Conservation (phyloP, 441 rosid species). For the Pelargonium cotyledonis region DNA sequence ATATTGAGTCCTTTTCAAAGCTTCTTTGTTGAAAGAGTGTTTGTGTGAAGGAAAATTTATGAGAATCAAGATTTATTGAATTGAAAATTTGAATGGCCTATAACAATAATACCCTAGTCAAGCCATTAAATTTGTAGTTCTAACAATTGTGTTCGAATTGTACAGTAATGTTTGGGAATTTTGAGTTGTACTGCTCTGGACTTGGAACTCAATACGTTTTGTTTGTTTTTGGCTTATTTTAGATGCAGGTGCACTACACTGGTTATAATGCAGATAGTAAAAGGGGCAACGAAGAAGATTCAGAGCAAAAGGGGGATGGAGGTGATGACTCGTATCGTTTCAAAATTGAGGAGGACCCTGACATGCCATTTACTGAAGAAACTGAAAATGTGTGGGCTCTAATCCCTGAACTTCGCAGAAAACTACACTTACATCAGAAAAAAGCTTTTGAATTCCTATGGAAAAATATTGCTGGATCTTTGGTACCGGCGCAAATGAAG, state of each 20-base stretch:
- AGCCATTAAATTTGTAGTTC: too few relatives aligned
- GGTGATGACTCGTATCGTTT: conserved; percentile 29
- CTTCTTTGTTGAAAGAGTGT: too few relatives aligned
- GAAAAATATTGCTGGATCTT: conserved; percentile 70
- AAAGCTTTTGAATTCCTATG: conserved; percentile 90
- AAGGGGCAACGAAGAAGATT: conserved; percentile 26
- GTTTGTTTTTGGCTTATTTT: conserved; percentile 20
- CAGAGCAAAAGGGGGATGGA: conserved; percentile 26
- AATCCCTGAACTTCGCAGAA: conserved; percentile 60
- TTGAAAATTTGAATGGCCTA: too few relatives aligned
- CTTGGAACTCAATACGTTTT: too few relatives aligned
- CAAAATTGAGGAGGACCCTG: conserved; percentile 24
- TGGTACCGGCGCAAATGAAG: conserved; percentile 55
- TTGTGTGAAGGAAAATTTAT: too few relatives aligned
- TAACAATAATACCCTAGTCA: too few relatives aligned
- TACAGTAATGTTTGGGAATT: too few relatives aligned
- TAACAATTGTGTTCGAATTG: too few relatives aligned
- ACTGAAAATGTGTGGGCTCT: conserved; percentile 75
- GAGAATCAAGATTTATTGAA: too few relatives aligned
- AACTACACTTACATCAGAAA: conserved; percentile 67
- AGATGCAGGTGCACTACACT: conserved; percentile 34
- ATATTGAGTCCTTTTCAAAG: background rate
- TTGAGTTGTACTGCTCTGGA: too few relatives aligned
- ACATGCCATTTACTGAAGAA: conserved; percentile 34
- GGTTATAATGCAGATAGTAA: conserved; percentile 40